Base-by-base conservation (phyloP, 2,329 filamentous ascomycete genomes). In the Orbilia blumenaviensis region DNA sequence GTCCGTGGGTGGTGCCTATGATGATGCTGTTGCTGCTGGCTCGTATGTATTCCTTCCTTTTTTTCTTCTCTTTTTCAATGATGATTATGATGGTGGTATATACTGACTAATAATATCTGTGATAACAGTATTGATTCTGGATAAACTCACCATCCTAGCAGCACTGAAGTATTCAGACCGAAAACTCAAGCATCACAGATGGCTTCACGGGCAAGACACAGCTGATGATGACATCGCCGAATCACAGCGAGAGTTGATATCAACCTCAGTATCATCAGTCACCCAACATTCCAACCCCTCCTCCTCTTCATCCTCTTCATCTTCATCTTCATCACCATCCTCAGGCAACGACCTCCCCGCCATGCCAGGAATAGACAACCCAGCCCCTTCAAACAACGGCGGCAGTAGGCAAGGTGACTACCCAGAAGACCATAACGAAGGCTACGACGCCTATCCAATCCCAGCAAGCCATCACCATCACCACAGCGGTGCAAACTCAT, bases 21-120 rank as follows among this genome's bases (percentile, higher is more conserved):
- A 81, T 81, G 41, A 79, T 83, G 8, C 25, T 81, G 0, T 79
- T 84, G n/a, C 78, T 84, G 9, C 82, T 83, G 78, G 32, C 81
- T 2, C 60, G 79, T 80, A 77, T 60, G 77, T 63, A 27, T 27
- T n/a, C 8, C 25, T 46, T 12, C 23, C 10, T 12, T 16, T 48
- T 18, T 10, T 27, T 23, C 34, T 38, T 58, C 10, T 14, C 16
- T 8, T 34, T n/a, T 14, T 10, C 5, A 18, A 5, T 16, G 25
- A 32, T n/a, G 14, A 23, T 23, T 14, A 10, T 42, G 32, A 54
- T 7, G 61, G 8, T 5, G 27, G 23, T 23, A 50, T 34, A 18
- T n/a, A 5, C 42, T 54, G 32, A 56, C 50, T 48, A 23, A 25
- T 27, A 46, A 6, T 34, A 34, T 5, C 29, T 34, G 10, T 7